Percentiles rank a stretch among this genome's conserved stretches.
Evolutionary conservation across 192 early-diverging fungal genomes (phyloP).

Genomic region (Podila epicladia): DNA sequence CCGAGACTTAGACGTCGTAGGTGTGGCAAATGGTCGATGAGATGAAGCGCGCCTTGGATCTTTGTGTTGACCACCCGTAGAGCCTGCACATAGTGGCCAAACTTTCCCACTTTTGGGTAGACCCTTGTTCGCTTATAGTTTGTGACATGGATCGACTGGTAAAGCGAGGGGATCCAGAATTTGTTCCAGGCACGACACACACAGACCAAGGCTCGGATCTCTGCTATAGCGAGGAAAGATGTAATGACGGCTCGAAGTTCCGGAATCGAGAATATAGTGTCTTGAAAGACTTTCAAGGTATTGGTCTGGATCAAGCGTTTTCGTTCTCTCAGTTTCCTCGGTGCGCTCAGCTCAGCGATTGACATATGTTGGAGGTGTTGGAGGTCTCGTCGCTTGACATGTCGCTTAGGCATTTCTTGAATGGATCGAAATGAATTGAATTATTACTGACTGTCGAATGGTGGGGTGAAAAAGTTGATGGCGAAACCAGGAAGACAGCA

Average conservation of each 20-base stretch:
- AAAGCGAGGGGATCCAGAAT: neutral
- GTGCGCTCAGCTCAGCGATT: too few species aligned
- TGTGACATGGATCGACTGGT: neutral
- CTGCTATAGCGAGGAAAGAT: neutral
- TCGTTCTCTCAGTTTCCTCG: too few species aligned
- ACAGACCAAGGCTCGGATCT: neutral
- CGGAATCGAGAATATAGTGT: neutral
- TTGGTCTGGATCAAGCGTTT: too few species aligned
- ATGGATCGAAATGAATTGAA: too few species aligned
- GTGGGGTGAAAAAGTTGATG: too few species aligned
- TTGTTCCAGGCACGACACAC: neutral
- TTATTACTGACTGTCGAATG: too few species aligned
- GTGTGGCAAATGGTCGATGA: neutral
- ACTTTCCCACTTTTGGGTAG: neutral
- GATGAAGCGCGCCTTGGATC: neutral
- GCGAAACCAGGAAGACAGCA: too few species aligned
- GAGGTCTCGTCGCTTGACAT: too few species aligned
- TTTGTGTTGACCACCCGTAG: neutral
- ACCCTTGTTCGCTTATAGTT: neutral
- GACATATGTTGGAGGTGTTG: too few species aligned
- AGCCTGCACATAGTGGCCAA: neutral
- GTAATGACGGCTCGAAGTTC: neutral
- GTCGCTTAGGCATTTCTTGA: too few species aligned
- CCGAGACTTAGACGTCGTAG: neutral
- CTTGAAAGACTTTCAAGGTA: neutral